Base-by-base conservation (phyloP, 164 flowering plant genomes). In the Paratinospora sagittata region DNA sequence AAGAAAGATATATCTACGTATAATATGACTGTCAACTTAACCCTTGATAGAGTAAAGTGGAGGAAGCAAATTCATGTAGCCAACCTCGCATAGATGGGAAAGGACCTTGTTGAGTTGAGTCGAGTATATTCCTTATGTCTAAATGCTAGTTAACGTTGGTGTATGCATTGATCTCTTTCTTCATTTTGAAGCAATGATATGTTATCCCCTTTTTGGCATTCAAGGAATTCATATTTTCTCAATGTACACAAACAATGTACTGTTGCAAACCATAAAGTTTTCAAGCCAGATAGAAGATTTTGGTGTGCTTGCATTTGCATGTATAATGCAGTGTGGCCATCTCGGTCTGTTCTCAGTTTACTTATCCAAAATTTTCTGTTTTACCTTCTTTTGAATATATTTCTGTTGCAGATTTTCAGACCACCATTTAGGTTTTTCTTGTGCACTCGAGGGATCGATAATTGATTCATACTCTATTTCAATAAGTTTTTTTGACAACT, bases 401-500 rank as follows among this genome's bases (percentile, higher is more conserved):
- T 52, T n/a, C 21, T 52, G 0, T 27, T 63, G 65, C 17, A 9
- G 19, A 8, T n/a, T 58, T 63, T 27, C 12, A 8, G 34, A 2
- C n/a, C 37, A 12, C 65, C 6, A 12, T 63, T 63, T 27, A 11
- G 33, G 34, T 63, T 3, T 19, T 37, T 30, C 34, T 66, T 66
- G 47, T 6, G 11, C 16, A 6, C 16, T 24, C 4, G 13, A 27
- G 14, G 30, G 16, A 27, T 58, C n/a, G 27, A 23, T 30, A 61
- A 8, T 27, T 61, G 16, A 61, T 61, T 27, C 1, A 23, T 27
- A 24, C 64, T 61, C 64, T 14, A 16, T 52, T 52, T 52, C 5
- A 64, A 30, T 60, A 34, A 14, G 8, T 41, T 65, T 27, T 63
- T 77, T 52, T 65, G 36, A 34, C 41, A 24, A 27, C 27, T 49